phyloP scores from a whole-genome alignment of 306 rosid genomes.

The Vachellia collinsii region DNA sequence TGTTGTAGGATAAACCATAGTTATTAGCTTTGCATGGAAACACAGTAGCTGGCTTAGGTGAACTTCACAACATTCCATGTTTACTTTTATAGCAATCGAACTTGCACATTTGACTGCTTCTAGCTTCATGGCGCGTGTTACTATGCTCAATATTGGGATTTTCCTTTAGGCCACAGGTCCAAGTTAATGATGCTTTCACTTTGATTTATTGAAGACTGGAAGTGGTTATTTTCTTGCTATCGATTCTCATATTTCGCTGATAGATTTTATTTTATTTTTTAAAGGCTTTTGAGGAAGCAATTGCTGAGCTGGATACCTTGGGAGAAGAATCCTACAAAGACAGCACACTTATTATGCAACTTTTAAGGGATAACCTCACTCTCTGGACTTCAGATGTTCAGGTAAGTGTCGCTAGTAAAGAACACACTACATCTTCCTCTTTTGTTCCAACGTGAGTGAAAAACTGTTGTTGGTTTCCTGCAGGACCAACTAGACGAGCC shows the following conservation, averaged over 20 bases:
- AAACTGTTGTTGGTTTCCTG: constrained; percentile 14
- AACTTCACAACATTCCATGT: background rate
- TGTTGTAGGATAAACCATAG: constrained; percentile 23
- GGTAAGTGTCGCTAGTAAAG: constrained; percentile 45
- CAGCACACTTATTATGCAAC: constrained; percentile 93
- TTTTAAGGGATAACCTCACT: constrained; percentile 80
- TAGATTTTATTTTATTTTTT: constrained; percentile 12
- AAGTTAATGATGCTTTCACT: background rate
- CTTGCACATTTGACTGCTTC: constrained; percentile 14
- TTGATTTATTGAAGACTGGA: constrained; percentile 2
- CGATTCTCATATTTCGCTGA: background rate
- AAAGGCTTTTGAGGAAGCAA: constrained; percentile 85
- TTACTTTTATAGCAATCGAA: constrained; percentile 21
- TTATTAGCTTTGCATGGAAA: background rate
- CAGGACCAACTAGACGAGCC: constrained; percentile 95
- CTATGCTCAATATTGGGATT: constrained; percentile 16
- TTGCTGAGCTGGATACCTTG: constrained; percentile 84
- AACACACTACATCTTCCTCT: background rate
- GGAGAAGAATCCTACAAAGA: constrained; percentile 91
- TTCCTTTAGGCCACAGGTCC: background rate
- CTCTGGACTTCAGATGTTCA: constrained; percentile 87
- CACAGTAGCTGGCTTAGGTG: constrained; percentile 18
- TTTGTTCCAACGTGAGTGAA: background rate
- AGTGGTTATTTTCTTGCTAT: constrained; percentile 1
- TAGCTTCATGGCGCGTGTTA: background rate